These are phyloP conservation scores for Atkinsonella texensis DNA, from an alignment of 2,329 filamentous ascomycete species.

Conservation along the genomic window DNA sequence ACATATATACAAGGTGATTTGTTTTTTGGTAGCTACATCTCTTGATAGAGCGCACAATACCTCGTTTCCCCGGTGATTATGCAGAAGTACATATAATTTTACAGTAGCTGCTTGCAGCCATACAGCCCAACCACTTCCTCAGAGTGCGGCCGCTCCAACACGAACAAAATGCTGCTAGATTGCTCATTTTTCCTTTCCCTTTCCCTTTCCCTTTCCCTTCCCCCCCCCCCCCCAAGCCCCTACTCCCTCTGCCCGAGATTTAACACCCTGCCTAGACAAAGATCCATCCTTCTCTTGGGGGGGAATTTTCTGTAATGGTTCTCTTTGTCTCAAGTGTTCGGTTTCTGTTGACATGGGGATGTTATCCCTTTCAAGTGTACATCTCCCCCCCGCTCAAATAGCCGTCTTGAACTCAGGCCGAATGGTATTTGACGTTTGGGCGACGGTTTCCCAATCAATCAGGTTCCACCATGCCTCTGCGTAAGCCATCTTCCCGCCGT, in stretches of 20 bases:
- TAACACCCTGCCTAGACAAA: no score
- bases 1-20: neutral
- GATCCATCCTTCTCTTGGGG: neutral
- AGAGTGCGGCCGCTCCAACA: neutral
- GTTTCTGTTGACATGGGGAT: no score
- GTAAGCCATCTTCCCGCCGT: slow-evolving; percentile 63
- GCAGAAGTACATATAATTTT: slow-evolving; percentile 2
- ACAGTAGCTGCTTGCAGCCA: slow-evolving; percentile 6
- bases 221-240: no score
- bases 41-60: neutral
- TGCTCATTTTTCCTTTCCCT: neutral
- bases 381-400: neutral
- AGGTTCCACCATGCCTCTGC: slow-evolving; percentile 75
- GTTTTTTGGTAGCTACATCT: neutral
- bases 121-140: neutral
- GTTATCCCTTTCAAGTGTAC: no score
- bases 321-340: no score
- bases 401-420: slow-evolving; percentile 23
- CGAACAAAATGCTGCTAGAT: neutral
- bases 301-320: neutral
- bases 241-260: no score
- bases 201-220: no score
- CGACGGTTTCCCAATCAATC: slow-evolving; percentile 75
- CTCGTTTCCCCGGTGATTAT: neutral
- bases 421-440: slow-evolving; percentile 22